These are phyloP conservation scores for Candida labiduridarum DNA, from an alignment of 1,139 yeast genomes.

Conservation along the genomic window DNA sequence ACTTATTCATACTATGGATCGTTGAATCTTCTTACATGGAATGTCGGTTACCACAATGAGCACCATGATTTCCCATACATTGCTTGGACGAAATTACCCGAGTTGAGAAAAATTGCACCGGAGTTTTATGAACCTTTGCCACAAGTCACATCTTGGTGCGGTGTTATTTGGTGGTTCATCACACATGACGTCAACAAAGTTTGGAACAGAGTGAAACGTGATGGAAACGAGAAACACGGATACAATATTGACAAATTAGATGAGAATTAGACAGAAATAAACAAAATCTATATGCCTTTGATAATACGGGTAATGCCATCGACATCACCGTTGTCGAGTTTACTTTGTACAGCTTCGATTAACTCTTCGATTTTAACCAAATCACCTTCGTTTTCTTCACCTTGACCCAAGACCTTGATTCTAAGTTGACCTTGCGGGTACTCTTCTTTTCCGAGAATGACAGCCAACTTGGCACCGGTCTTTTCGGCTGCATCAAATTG, in stretches of 20 bases:
- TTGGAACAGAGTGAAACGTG: slow-evolving; percentile 81
- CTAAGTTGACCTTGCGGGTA: slow-evolving; percentile 77
- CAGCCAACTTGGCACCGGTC: slow-evolving; percentile 87
- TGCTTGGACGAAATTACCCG: slow-evolving; percentile 84
- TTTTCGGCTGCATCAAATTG: slow-evolving; percentile 98
- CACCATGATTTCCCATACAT: slow-evolving; percentile 95
- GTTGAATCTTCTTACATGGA: slow-evolving; percentile 79
- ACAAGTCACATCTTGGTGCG: slow-evolving; percentile 74
- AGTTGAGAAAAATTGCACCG: slow-evolving; percentile 64
- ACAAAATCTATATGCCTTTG: slow-evolving; percentile 7
- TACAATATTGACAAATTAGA: slow-evolving; percentile 23
- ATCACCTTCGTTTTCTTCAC: slow-evolving; percentile 85
- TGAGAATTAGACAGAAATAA: slow-evolving; percentile 20
- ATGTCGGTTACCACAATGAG: slow-evolving; percentile 92
- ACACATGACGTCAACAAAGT: slow-evolving; percentile 66
- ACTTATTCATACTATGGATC: slow-evolving; percentile 89
- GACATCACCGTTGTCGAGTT: slow-evolving; percentile 57
- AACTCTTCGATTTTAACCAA: slow-evolving; percentile 64
- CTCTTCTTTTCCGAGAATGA: slow-evolving; percentile 94
- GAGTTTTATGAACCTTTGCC: slow-evolving; percentile 88
- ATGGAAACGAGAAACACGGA: slow-evolving; percentile 44
- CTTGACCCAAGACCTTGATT: slow-evolving; percentile 86
- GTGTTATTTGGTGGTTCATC: slow-evolving; percentile 73
- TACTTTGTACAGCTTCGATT: slow-evolving; percentile 55
- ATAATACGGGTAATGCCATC: slow-evolving; percentile 50